A percentile compares a stretch with the other conserved stretches of the same genome.
Conservation (phyloP, 441 rosid genomes). For the Gossypium gossypioides region DNA sequence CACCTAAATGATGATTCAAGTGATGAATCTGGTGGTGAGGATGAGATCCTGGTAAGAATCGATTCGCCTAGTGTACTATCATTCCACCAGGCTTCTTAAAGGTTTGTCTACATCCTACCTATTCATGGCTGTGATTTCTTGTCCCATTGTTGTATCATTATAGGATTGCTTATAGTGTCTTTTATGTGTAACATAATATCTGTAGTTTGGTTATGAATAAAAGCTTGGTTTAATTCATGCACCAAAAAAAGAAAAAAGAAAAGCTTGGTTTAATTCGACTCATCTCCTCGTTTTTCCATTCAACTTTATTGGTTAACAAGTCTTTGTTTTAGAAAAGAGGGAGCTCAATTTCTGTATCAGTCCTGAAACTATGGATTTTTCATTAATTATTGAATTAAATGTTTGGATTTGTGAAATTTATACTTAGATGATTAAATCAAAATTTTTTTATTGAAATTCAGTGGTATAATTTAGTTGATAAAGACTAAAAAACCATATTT, state of each 20-base stretch:
- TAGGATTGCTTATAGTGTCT: background rate
- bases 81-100: conserved; percentile 29
- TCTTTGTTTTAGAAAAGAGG: background rate
- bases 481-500: too few species aligned
- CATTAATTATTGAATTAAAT: background rate
- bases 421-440: background rate
- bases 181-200: background rate
- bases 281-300: background rate
- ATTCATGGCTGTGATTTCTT: background rate
- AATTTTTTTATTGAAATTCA: too few species aligned
- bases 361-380: background rate
- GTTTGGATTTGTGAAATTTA: background rate
- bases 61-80: conserved; percentile 56
- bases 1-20: conserved; percentile 28
- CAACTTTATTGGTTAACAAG: background rate
- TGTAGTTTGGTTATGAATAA: background rate
- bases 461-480: too few species aligned
- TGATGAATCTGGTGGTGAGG: conserved; percentile 43
- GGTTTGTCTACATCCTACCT: background rate
- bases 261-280: background rate
- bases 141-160: background rate
- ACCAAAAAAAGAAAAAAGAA: too few species aligned
- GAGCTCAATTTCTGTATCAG: background rate
- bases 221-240: background rate
- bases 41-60: conserved; percentile 38